phyloP scores from a whole-genome alignment of 345 rosid genomes.

The Gossypioides kirkii region DNA sequence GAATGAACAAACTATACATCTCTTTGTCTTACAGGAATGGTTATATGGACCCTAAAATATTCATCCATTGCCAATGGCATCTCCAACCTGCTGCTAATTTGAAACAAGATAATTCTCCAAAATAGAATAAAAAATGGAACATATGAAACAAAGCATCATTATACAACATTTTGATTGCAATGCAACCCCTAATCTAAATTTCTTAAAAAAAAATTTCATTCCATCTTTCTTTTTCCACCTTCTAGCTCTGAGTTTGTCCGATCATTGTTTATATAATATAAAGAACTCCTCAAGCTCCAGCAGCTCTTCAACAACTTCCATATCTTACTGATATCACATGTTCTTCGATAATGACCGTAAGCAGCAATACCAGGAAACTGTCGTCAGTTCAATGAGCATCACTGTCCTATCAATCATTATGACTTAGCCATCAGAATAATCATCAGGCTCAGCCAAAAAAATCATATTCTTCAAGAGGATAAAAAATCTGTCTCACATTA shows the following conservation, averaged over 20 bases:
- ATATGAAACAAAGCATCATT: slow-evolving; percentile 6
- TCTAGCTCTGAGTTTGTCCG: neutral
- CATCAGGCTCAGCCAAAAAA: neutral
- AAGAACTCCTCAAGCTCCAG: neutral
- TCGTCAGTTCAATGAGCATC: neutral
- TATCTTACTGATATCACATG: neutral
- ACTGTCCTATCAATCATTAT: neutral
- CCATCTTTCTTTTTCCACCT: neutral
- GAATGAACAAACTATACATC: slow-evolving; percentile 18
- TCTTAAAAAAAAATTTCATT: neutral
- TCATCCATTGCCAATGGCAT: neutral
- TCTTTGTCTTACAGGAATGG: slow-evolving; percentile 14
- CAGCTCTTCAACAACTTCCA: neutral
- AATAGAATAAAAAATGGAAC: neutral
- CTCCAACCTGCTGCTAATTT: neutral
- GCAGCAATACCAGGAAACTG: neutral
- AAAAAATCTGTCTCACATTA: slow-evolving; percentile 49
- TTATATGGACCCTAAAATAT: neutral
- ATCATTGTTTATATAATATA: neutral
- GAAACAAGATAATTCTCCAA: neutral
- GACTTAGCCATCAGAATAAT: neutral
- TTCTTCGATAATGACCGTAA: neutral
- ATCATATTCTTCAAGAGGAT: neutral
- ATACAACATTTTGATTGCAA: slow-evolving; percentile 6
- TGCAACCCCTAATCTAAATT: neutral